These are phyloP conservation scores for Solanum dulcamara DNA, from an alignment of 257 asterid species.

Conservation along the genomic window DNA sequence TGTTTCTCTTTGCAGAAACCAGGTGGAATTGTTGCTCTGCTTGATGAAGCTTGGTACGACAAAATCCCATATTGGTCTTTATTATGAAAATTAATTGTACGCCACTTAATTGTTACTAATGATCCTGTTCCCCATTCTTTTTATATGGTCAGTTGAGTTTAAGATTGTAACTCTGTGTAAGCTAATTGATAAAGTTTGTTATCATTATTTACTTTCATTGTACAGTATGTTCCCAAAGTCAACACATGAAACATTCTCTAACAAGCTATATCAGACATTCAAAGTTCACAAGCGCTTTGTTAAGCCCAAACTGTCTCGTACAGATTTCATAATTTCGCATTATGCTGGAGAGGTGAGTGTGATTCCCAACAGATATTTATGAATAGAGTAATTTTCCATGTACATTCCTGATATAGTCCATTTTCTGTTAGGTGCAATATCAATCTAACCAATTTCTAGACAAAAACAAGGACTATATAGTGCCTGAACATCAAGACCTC, in stretches of 20 bases:
- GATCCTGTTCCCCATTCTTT: neutral
- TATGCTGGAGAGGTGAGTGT: conserved; percentile 94
- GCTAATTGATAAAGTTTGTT: conserved; percentile 1
- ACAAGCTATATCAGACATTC: conserved; percentile 92
- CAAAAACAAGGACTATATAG: conserved; percentile 97
- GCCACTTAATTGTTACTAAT: neutral
- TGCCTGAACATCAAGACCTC: conserved; percentile 93
- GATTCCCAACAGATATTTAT: conserved; percentile 1
- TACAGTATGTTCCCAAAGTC: conserved; percentile 99
- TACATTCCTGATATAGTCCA: conserved; percentile 10
- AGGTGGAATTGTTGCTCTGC: conserved; percentile 88
- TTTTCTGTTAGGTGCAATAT: conserved; percentile 71
- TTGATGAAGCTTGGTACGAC: conserved; percentile 91
- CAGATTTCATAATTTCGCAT: conserved; percentile 78
- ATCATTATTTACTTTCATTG: conserved; percentile 11
- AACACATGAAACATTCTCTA: conserved; percentile 89
- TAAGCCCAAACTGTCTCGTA: conserved; percentile 94
- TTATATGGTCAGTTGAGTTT: conserved; percentile 1
- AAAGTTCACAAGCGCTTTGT: conserved; percentile 81
- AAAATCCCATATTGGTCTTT: conserved; percentile 6
- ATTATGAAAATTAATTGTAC: neutral
- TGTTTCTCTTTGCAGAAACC: conserved; percentile 69
- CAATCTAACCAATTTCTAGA: conserved; percentile 91
- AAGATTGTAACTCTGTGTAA: neutral
- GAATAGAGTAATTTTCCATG: neutral